These are phyloP conservation scores for Dichotomopilus funicola DNA, from an alignment of 2,329 filamentous ascomycete genomes.

Conservation along the genomic window DNA sequence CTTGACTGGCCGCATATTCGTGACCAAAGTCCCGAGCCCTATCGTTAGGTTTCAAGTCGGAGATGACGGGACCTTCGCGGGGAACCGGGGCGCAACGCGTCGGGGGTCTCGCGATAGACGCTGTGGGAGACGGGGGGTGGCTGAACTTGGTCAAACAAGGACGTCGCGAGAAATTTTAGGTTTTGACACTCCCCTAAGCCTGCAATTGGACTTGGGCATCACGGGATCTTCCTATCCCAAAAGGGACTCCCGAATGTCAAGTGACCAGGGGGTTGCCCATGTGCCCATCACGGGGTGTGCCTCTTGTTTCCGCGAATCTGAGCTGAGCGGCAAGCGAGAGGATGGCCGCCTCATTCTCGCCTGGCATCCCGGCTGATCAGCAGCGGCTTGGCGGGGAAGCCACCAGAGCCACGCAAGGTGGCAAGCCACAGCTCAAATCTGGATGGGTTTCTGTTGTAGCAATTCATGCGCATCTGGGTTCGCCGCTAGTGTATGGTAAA, in stretches of 20 bases:
- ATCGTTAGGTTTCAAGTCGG: constrained; percentile 7
- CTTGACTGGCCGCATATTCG: constrained; percentile 14
- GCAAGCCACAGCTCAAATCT: not conserved
- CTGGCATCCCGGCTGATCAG: constrained; percentile 1
- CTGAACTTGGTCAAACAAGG: constrained; percentile 1
- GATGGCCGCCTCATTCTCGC: constrained; percentile 11
- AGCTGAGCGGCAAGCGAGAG: constrained; percentile 12
- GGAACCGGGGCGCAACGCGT: constrained; percentile 3
- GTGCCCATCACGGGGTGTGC: constrained; percentile 10
- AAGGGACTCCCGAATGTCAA: constrained; percentile 8
- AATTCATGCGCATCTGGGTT: no score
- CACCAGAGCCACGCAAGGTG: constrained; percentile 7
- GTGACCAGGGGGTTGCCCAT: constrained; percentile 4
- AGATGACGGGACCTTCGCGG: constrained; percentile 10
- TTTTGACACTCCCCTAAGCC: constrained; percentile 8
- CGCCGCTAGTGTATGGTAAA: no score
- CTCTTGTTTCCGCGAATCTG: not conserved
- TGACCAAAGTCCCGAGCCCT: constrained; percentile 3
- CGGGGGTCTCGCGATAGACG: not conserved
- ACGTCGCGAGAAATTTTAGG: constrained; percentile 7
- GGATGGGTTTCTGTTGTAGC: no score
- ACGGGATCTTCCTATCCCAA: constrained; percentile 5
- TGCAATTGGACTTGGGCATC: constrained; percentile 10
- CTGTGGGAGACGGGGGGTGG: not conserved
- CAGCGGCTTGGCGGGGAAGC: constrained; percentile 10